Percentiles rank a stretch among this genome's conserved stretches.
Conservation (phyloP, 2,329 filamentous ascomycete species). For the Orbilia brochopaga region DNA sequence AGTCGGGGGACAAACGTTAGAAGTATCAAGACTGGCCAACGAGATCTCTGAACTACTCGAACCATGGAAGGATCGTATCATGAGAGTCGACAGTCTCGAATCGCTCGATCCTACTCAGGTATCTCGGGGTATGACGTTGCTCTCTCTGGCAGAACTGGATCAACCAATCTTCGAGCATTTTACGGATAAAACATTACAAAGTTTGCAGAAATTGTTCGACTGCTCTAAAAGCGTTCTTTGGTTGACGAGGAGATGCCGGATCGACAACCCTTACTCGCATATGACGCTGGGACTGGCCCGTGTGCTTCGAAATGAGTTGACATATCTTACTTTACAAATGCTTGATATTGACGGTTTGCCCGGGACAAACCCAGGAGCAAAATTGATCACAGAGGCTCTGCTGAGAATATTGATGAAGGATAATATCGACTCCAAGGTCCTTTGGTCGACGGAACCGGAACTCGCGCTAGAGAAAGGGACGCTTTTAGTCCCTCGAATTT, state of each 20-base stretch:
- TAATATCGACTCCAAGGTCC: background rate
- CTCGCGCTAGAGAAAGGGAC: background rate
- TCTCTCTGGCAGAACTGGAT: too few relatives aligned
- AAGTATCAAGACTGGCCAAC: background rate
- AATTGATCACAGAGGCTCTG: too few relatives aligned
- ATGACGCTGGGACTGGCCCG: conserved; percentile 41
- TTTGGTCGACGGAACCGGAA: conserved; percentile 4
- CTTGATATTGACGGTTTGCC: too few relatives aligned
- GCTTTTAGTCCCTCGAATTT: background rate
- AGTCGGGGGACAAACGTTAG: conserved; percentile 13
- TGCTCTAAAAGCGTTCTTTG: conserved; percentile 50
- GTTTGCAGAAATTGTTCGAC: conserved; percentile 51
- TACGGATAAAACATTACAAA: conserved; percentile 30
- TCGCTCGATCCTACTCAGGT: too few relatives aligned
- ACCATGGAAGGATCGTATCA: background rate
- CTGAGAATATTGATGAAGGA: background rate
- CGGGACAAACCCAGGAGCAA: too few relatives aligned
- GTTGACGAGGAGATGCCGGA: conserved; percentile 53
- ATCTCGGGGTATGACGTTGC: too few relatives aligned
- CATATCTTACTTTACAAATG: too few relatives aligned
- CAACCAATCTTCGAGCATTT: too few relatives aligned
- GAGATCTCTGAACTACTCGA: background rate
- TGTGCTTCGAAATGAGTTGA: background rate
- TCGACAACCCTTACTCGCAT: conserved; percentile 52
- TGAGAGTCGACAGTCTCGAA: too few relatives aligned